Evolutionary conservation across 1,139 yeast species (phyloP), one percentile per base, ranked within the genome.

Genomic region (Suhomyces taliae): DNA sequence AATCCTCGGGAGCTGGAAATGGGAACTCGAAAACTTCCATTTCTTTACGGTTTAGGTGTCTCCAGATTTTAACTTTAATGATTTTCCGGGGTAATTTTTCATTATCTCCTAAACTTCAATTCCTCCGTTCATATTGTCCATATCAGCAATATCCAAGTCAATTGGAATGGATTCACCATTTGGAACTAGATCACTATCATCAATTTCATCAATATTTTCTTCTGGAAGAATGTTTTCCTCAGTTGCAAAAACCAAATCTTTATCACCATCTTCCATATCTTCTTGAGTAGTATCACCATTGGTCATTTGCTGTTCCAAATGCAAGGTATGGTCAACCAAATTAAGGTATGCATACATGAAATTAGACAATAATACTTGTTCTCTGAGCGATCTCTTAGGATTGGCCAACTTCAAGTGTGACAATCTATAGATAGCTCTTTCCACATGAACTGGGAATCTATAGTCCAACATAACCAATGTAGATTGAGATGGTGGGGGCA

Each of bases 291-390:
- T 52, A 15, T 54, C 62, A 4, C 47, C 54, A 24, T 49, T 53
- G 51, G 50, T 50, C 57, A 63, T 54, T 47, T 70, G 75, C 55
- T 83, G 90, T 58, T 87, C 91, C 53, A 87, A 67, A 64, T 85
- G 89, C 55, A 87, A 72, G 7, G 93, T 85, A 58, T 91, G 97
- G 65, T 93, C 95, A 48, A 93, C 97, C 66, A 93, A 74, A 62
- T 93, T 93, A 74, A 93, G 78, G 67, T 93, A 93, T 0, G 98
- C 95, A 64, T 93, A 93, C 99, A 93, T 93, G 78, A 93, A 93
- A 65, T 95, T 95, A 48, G 97, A 89, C 54, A 93, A 69, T 43
- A 93, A 67, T 2, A 93, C 99, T 64, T 93, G 99, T 62, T 95
- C 97, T 34, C 91, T 78, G 51, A 93, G 72, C 15, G 95, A 95